These are phyloP conservation scores for Friedmanniomyces simplex DNA, from an alignment of 495 filamentous ascomycete genomes.

Conservation along the genomic window DNA sequence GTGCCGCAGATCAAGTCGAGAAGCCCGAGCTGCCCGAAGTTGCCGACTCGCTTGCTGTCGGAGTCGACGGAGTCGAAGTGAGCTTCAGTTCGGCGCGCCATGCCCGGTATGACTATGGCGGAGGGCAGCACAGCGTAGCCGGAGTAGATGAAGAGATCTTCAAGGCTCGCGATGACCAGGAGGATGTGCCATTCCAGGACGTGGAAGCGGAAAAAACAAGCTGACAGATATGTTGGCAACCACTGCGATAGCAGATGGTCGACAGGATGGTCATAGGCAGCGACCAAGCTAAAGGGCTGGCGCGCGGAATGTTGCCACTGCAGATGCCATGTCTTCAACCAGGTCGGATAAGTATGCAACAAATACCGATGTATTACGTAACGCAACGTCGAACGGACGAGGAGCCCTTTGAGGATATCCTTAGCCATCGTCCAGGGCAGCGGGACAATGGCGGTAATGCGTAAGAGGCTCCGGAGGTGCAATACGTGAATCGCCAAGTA, in stretches of 20 bases:
- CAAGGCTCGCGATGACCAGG: constrained; percentile 54
- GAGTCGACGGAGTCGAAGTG: constrained; percentile 36
- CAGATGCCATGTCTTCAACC: constrained; percentile 41
- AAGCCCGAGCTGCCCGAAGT: constrained; percentile 69
- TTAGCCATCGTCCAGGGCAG: constrained; percentile 51
- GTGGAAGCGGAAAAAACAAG: constrained; percentile 56
- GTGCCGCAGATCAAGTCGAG: constrained; percentile 72
- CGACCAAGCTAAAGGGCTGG: constrained; percentile 55
- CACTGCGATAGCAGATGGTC: constrained; percentile 58
- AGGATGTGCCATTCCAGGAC: constrained; percentile 70
- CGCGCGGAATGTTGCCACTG: constrained; percentile 54
- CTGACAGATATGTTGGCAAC: constrained; percentile 64
- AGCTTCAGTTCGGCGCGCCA: constrained; percentile 56
- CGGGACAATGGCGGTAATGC: constrained; percentile 47
- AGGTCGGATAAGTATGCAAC: constrained; percentile 44
- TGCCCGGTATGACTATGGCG: constrained; percentile 60
- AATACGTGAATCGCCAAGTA: constrained; percentile 41
- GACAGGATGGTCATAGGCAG: constrained; percentile 74
- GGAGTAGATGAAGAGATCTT: constrained; percentile 66
- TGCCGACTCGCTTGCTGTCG: constrained; percentile 51
- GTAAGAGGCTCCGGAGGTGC: constrained; percentile 44
- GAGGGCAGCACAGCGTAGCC: constrained; percentile 68
- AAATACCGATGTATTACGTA: constrained; percentile 66
- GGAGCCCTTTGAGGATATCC: constrained; percentile 41
- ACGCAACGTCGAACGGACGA: constrained; percentile 45